Percentiles rank a stretch among this genome's conserved stretches.
These are phyloP conservation scores for Fusarium euwallaceae DNA, from an alignment of 2,329 filamentous ascomycete genomes.

Conservation along the genomic window DNA sequence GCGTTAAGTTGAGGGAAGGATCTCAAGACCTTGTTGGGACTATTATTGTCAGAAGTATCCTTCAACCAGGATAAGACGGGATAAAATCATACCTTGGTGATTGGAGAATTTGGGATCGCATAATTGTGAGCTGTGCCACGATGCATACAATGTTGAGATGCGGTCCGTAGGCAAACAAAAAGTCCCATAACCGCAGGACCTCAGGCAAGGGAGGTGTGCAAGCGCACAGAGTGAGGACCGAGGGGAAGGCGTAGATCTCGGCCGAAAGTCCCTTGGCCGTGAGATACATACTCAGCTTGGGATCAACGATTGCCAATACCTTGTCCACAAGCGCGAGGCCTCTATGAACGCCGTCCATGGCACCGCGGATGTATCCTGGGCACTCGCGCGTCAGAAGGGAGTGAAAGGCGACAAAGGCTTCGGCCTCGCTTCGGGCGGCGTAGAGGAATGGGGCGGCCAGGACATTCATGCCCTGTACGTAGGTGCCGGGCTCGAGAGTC, in stretches of 20 bases:
- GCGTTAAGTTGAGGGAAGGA: slow-evolving; percentile 88
- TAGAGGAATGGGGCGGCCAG: slow-evolving; percentile 96
- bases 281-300: slow-evolving; percentile 86
- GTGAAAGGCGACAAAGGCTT: slow-evolving; percentile 93
- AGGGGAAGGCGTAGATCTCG: slow-evolving; percentile 96
- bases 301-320: slow-evolving; percentile 90
- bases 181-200: slow-evolving; percentile 95
- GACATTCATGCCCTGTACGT: slow-evolving; percentile 99
- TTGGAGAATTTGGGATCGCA: slow-evolving; percentile 85
- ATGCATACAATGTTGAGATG: slow-evolving; percentile 97
- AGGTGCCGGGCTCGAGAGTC: slow-evolving; percentile 79
- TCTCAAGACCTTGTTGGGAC: slow-evolving; percentile 91
- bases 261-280: slow-evolving; percentile 89
- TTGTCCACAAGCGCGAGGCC: slow-evolving; percentile 93
- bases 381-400: slow-evolving; percentile 88
- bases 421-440: slow-evolving; percentile 91
- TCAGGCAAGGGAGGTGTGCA: slow-evolving; percentile 96
- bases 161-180: slow-evolving; percentile 93
- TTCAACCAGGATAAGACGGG: not conserved
- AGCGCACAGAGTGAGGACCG: slow-evolving; percentile 92
- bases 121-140: slow-evolving; percentile 91
- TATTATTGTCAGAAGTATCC: slow-evolving; percentile 56
- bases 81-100: slow-evolving; percentile 77
- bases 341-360: slow-evolving; percentile 97
- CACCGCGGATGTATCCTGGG: slow-evolving; percentile 92